Evolutionary conservation across 768 basidiomycete genomes (phyloP).

Genomic region (Agaricus sinodeliciosus): DNA sequence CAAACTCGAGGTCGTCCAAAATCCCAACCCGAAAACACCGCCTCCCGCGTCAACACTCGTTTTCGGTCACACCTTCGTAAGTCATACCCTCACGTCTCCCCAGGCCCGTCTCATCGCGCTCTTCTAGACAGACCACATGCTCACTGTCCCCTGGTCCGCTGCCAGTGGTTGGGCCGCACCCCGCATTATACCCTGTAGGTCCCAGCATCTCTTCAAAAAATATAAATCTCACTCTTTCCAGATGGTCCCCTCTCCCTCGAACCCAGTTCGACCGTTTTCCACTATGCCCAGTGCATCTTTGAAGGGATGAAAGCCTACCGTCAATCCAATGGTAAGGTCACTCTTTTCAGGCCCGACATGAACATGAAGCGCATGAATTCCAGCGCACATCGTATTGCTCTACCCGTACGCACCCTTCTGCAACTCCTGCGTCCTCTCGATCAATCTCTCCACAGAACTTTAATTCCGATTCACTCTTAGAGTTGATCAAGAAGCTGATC

Average conservation of each 20-base stretch:
- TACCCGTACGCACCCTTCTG: constrained; percentile 49
- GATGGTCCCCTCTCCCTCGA: constrained; percentile 71
- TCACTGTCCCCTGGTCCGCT: constrained; percentile 69
- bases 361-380: constrained; percentile 96
- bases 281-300: constrained; percentile 89
- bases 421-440: not conserved
- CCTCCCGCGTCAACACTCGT: constrained; percentile 64
- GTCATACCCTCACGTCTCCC: constrained; percentile 17
- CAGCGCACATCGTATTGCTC: constrained; percentile 70
- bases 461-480: constrained; percentile 63
- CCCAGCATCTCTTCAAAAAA: not conserved
- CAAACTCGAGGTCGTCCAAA: constrained; percentile 42
- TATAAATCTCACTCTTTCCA: constrained; percentile 17
- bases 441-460: constrained; percentile 48
- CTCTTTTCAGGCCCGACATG: constrained; percentile 92
- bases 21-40: constrained; percentile 45
- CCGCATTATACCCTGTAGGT: constrained; percentile 77
- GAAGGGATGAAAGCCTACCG: constrained; percentile 96
- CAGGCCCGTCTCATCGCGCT: constrained; percentile 8
- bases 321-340: constrained; percentile 61
- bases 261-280: constrained; percentile 76
- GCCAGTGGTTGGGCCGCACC: constrained; percentile 77
- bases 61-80: constrained; percentile 83
- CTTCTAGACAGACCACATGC: constrained; percentile 78
- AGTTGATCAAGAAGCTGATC: constrained; percentile 83